Base-by-base conservation (phyloP, 768 basidiomycete species). In the Lenzites betulinus region DNA sequence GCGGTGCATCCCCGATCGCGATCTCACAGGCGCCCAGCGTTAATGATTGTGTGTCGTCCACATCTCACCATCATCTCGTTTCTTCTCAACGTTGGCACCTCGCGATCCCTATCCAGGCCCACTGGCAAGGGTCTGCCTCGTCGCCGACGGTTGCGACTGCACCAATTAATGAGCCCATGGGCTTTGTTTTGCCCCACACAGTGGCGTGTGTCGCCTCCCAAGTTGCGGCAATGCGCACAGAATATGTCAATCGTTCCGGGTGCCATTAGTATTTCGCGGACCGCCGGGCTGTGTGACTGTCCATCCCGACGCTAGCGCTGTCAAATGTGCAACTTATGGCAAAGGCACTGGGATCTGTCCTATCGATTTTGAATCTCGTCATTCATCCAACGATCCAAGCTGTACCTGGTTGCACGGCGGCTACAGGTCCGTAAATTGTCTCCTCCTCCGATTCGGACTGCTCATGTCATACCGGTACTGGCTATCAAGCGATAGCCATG, bases 361-460 rank as follows among this genome's bases (percentile, higher is more conserved):
- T 43, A 38, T 58, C 36, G 18, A 46, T 42, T 53, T 62, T 28
- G 7, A 43, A 57, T 53, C 54, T 62, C n/a, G 28, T 47, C 30
- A 25, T 43, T 38, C 26, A 3, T 18, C 28, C 38, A 41, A 23
- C 11, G 39, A 9, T 39, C 8, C 57, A 42, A 54, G 33, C 49
- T 63, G 62, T 63, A 58, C 62, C 52, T 63, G 46, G 20, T 11
- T 7, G 13, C 15, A 57, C 42, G 23, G 20, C 35, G 20, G 20
- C 35, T 50, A 57, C 26, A 55, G 28, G 38, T 63, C 47, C 41
- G 41, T 26, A 41, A 44, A 48, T 50, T 54, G 38, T 38, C 61
- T 43, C n/a, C 42, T 47, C 56, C 57, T 63, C 57, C 62, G 62
- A 36, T 26, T 51, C 62, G 62, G 62, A 59, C 50, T 41, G 58